Percentiles rank a stretch among this genome's conserved stretches.
Conservation (phyloP, 352 stramenopile genomes). For the Pythium biforme region DNA sequence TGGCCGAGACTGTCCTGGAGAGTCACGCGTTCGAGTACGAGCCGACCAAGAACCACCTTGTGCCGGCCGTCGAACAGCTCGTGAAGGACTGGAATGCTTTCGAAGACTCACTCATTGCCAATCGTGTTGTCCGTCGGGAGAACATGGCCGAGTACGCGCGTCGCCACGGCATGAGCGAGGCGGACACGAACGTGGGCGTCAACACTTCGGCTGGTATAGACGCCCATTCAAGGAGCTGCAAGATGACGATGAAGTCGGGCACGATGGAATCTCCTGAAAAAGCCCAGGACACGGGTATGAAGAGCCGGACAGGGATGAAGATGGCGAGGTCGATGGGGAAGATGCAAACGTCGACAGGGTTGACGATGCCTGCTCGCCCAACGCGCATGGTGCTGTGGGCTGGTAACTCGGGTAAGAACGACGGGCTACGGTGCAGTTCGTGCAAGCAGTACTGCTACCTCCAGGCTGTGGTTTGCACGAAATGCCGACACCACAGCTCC, state of each 20-base stretch:
- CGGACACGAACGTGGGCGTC: conserved; percentile 12
- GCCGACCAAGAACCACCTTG: conserved; percentile 40
- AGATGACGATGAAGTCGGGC: conserved; percentile 23
- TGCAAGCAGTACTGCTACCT: conserved; percentile 89
- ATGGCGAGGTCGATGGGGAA: conserved; percentile 18
- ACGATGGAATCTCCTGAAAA: conserved; percentile 13
- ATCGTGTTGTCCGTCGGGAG: conserved; percentile 42
- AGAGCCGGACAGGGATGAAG: conserved; percentile 26
- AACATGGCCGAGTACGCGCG: conserved; percentile 43
- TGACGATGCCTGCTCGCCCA: conserved; percentile 33
- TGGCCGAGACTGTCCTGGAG: conserved; percentile 71
- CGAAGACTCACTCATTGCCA: conserved; percentile 34
- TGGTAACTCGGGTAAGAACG: conserved; percentile 69
- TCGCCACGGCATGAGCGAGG: conserved; percentile 35
- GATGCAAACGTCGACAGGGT: conserved; percentile 29
- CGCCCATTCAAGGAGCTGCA: conserved; percentile 22
- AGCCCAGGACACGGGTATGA: conserved; percentile 2
- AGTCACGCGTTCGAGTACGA: conserved; percentile 51
- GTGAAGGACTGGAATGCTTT: conserved; percentile 58
- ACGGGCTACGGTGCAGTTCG: conserved; percentile 65
- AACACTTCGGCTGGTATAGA: neutral
- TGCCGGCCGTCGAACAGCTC: conserved; percentile 64
- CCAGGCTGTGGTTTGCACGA: conserved; percentile 76
- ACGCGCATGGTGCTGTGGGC: conserved; percentile 83
- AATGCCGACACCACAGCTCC: conserved; percentile 52